Percentiles rank a stretch among this genome's conserved stretches.
Evolutionary conservation across 2,329 filamentous ascomycete genomes (phyloP).

Genomic region (Rhexocercosporidium sp.): DNA sequence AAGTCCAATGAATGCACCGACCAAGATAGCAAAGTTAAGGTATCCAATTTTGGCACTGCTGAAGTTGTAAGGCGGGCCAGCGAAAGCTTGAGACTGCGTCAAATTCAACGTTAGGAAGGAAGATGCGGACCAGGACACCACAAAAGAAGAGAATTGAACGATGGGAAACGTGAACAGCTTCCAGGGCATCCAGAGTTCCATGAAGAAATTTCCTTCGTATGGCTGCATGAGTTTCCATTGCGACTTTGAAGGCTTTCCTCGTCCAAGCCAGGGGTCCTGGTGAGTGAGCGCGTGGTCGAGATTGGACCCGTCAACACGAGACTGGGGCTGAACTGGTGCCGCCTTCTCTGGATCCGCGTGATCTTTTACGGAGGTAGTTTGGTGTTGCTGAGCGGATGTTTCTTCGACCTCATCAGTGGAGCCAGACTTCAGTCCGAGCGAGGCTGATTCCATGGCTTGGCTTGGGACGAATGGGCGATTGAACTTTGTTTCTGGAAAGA

Average conservation of each 20-base stretch:
- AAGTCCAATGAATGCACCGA: constrained; percentile 52
- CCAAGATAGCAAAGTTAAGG: constrained; percentile 55
- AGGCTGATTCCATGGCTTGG: constrained; percentile 17
- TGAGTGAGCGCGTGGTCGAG: constrained; percentile 45
- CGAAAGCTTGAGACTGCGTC: constrained; percentile 52
- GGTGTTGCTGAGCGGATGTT: not conserved
- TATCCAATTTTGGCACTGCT: constrained; percentile 52
- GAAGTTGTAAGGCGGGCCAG: constrained; percentile 38
- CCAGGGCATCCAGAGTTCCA: constrained; percentile 65
- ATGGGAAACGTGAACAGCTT: constrained; percentile 67
- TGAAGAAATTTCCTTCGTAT: constrained; percentile 52
- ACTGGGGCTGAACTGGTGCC: constrained; percentile 20
- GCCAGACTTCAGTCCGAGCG: constrained; percentile 26
- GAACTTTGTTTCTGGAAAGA: constrained; percentile 69
- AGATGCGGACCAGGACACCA: constrained; percentile 63
- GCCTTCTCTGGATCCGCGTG: constrained; percentile 29
- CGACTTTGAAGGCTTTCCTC: constrained; percentile 56
- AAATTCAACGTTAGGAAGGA: constrained; percentile 63
- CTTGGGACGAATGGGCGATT: constrained; percentile 46
- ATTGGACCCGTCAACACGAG: constrained; percentile 31
- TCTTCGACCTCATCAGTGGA: constrained; percentile 31
- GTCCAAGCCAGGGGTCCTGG: constrained; percentile 60
- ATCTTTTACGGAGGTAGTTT: constrained; percentile 17
- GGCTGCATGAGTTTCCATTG: constrained; percentile 61
- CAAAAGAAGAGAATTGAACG: constrained; percentile 65